These are phyloP conservation scores for Penicillium sp. DNA, from an alignment of 2,329 filamentous ascomycete species.

Conservation along the genomic window DNA sequence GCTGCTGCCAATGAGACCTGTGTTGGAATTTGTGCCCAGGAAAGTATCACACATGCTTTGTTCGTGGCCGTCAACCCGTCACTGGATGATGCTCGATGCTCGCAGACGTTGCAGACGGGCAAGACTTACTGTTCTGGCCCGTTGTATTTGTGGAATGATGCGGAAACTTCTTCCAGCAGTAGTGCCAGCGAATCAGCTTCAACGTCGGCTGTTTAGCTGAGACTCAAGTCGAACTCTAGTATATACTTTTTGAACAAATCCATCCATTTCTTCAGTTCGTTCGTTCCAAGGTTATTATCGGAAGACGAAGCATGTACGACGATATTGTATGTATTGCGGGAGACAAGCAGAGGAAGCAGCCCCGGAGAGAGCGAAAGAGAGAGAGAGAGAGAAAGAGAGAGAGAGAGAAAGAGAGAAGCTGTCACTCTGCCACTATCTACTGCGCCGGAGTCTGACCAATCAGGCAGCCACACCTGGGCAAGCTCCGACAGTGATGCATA, in stretches of 20 bases:
- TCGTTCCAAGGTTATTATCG: too few species aligned
- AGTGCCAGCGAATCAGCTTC: neutral
- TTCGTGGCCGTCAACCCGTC: constrained; percentile 25
- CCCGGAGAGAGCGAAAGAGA: too few species aligned
- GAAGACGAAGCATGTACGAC: neutral
- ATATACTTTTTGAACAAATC: neutral
- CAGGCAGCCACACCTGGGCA: neutral
- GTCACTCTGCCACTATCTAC: neutral
- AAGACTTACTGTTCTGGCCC: constrained; percentile 20
- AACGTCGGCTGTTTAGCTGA: neutral
- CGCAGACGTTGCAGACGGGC: constrained; percentile 8
- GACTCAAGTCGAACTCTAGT: neutral
- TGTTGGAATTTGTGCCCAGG: constrained; percentile 17
- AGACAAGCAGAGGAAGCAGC: neutral
- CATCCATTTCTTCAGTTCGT: neutral
- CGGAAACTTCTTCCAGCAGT: neutral
- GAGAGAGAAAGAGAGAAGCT: neutral
- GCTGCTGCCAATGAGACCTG: constrained; percentile 18
- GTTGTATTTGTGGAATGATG: constrained; percentile 5
- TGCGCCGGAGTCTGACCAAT: neutral
- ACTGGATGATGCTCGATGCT: constrained; percentile 11
- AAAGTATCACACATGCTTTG: constrained; percentile 12
- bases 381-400: neutral
- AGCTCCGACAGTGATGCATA: neutral
- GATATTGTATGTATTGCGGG: neutral